phyloP scores from a whole-genome alignment of 257 asterid species.

The Gentiana straminea region DNA sequence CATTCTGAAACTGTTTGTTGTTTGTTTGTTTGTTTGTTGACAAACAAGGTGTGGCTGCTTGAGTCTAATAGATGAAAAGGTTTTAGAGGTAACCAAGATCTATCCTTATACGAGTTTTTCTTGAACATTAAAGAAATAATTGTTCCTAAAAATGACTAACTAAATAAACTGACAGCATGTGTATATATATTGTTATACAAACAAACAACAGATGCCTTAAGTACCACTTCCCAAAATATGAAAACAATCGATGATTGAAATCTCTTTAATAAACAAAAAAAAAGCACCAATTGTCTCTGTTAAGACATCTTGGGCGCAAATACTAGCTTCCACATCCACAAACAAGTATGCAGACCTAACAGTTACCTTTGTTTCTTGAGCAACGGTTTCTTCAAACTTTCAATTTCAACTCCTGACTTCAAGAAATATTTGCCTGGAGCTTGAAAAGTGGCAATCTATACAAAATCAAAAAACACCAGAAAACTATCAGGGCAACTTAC shows the following conservation, averaged over 20 bases:
- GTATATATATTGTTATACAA: too few species aligned
- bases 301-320: neutral
- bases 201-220: neutral
- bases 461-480: conserved; percentile 13
- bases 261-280: neutral
- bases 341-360: conserved; percentile 2
- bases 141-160: too few species aligned
- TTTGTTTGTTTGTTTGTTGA: neutral
- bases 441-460: conserved; percentile 64
- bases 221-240: neutral
- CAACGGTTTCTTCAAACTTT: conserved; percentile 42
- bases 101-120: too few species aligned
- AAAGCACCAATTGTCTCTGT: too few species aligned
- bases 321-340: neutral
- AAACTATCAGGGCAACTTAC: conserved; percentile 2
- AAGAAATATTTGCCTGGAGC: conserved; percentile 83
- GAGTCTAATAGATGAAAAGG: neutral
- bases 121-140: too few species aligned
- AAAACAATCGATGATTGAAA: neutral
- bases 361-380: conserved; percentile 62
- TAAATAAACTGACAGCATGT: too few species aligned
- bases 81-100: too few species aligned
- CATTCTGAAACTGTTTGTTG: neutral
- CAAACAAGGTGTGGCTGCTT: neutral
- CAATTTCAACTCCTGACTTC: conserved; percentile 61